A percentile compares a stretch with the other conserved stretches of the same genome.
phyloP scores from a whole-genome alignment of 306 rosid genomes.

The Dryas alaskensis region DNA sequence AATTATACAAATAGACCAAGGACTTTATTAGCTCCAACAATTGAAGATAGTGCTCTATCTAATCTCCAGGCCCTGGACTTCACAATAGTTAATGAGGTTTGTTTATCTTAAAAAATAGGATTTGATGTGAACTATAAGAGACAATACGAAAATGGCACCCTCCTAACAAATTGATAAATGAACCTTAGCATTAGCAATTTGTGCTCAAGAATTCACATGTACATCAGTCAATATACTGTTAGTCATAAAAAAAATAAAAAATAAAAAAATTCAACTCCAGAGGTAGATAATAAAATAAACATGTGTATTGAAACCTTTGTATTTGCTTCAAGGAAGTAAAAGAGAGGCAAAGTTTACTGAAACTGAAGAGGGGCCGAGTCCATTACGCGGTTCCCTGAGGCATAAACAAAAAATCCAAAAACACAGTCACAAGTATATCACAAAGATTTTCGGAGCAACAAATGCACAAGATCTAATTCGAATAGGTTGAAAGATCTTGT shows the following conservation, averaged over 20 bases:
- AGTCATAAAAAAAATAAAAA: not conserved
- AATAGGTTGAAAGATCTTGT: not conserved
- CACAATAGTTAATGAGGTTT: not conserved
- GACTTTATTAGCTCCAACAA: conserved; percentile 1
- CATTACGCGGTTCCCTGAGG: conserved; percentile 25
- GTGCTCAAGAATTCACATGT: not conserved
- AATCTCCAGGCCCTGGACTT: not conserved
- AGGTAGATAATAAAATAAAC: not conserved
- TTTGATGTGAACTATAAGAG: not conserved
- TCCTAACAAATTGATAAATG: not conserved
- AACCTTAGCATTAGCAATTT: not conserved
- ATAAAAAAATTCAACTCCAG: not conserved
- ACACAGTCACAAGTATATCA: not conserved
- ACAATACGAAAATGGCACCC: not conserved
- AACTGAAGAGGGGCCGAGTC: conserved; percentile 25
- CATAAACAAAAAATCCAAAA: conserved; percentile 18
- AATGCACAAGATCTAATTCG: conserved; percentile 22
- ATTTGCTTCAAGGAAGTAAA: conserved; percentile 28
- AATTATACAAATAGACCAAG: not conserved
- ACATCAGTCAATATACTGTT: not conserved
- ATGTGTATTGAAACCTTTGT: conserved; percentile 34
- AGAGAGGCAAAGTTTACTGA: conserved; percentile 11
- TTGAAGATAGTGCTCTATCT: not conserved
- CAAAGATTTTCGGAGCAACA: not conserved
- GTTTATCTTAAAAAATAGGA: not conserved